Evolutionary conservation across 176 grass and related monocot genomes (phyloP).

Genomic region (Dendrocalamus sinicus): DNA sequence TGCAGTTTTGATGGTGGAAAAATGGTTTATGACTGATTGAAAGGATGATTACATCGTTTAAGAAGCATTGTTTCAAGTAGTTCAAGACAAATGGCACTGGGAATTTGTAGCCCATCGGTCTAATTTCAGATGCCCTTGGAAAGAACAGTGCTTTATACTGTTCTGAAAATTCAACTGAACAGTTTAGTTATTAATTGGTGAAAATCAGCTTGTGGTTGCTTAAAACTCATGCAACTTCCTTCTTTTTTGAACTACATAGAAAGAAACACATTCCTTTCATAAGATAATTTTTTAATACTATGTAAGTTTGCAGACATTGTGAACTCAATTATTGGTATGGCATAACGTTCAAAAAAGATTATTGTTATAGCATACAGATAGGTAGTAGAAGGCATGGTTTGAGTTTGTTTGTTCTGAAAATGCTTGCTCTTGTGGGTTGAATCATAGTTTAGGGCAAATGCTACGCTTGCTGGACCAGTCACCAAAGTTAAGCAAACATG

Average conservation of each 20-base stretch:
- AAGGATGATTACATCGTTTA: not conserved
- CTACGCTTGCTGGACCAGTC: slow-evolving; percentile 4
- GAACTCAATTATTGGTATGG: slow-evolving; percentile 30
- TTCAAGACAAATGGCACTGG: not conserved
- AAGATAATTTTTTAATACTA: not conserved
- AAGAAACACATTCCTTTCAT: not conserved
- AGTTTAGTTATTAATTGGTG: not conserved
- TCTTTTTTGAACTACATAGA: not conserved
- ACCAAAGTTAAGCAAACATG: slow-evolving; percentile 29
- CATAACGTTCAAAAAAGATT: not conserved
- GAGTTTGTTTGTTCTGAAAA: not conserved
- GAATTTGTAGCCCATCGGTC: not conserved
- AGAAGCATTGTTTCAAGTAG: not conserved
- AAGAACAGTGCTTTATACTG: not conserved
- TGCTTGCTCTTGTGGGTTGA: not conserved
- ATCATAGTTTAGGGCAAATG: slow-evolving; percentile 15
- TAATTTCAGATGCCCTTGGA: not conserved
- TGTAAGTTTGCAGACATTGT: not conserved
- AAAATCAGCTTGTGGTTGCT: not conserved
- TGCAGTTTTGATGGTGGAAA: not conserved
- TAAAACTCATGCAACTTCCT: not conserved
- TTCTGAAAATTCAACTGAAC: not conserved
- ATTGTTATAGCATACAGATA: not conserved
- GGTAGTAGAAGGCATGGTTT: not conserved
- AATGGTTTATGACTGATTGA: not conserved